Conservation (phyloP, 2,329 filamentous ascomycete species). For the Ophiostoma pallidulum region DNA sequence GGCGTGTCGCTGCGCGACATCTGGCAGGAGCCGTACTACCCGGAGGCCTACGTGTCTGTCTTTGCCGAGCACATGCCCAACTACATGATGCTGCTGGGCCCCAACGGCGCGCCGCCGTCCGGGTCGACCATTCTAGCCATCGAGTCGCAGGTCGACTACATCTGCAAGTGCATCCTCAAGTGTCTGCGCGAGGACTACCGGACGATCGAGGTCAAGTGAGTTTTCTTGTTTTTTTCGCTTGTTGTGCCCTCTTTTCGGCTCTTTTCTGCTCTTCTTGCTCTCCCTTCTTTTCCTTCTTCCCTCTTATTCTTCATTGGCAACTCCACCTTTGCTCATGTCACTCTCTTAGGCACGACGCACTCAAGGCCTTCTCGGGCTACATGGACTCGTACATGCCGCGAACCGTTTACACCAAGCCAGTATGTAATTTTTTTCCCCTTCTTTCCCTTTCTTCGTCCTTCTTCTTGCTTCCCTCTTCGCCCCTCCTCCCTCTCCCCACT, state of each 20-base stretch:
- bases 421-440: too few relatives aligned
- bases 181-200: constrained; percentile 3
- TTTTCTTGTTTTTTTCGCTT: too few relatives aligned
- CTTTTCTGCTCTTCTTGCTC: too few relatives aligned
- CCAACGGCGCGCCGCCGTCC: constrained; percentile 9
- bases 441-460: too few relatives aligned
- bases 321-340: too few relatives aligned
- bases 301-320: too few relatives aligned
- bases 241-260: too few relatives aligned
- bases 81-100: constrained; percentile 5
- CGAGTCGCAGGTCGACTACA: constrained; percentile 9
- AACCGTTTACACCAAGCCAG: constrained; percentile 2
- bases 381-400: constrained; percentile 11
- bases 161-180: constrained; percentile 3
- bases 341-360: neutral
- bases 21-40: constrained; percentile 3
- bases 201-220: constrained; percentile 8
- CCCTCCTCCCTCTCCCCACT: too few relatives aligned
- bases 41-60: constrained; percentile 8
- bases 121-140: constrained; percentile 8
- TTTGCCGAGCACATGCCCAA: constrained; percentile 10
- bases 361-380: neutral
- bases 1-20: neutral
- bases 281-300: too few relatives aligned
- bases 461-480: too few relatives aligned